phyloP scores from a whole-genome alignment of 2,329 filamentous ascomycete species.

The Colletotrichum liriopes region DNA sequence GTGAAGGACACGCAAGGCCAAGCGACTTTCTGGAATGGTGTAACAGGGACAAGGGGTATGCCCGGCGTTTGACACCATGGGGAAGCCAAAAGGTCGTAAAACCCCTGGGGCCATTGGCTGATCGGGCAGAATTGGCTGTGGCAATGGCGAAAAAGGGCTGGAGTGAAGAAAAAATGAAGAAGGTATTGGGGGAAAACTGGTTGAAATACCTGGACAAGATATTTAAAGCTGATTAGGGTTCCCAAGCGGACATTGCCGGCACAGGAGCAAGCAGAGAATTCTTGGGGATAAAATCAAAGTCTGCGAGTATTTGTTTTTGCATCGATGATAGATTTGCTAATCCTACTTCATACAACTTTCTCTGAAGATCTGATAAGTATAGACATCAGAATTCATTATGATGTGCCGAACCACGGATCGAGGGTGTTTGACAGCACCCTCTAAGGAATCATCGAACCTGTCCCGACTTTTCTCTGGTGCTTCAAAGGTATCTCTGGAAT shows the following conservation, averaged over 20 bases:
- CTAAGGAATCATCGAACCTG: too few relatives aligned
- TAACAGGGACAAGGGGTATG: constrained; percentile 59
- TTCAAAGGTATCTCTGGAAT: too few relatives aligned
- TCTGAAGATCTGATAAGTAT: too few relatives aligned
- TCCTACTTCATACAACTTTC: neutral
- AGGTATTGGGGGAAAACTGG: constrained; percentile 58
- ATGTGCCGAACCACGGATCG: too few relatives aligned
- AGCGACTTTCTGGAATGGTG: constrained; percentile 59
- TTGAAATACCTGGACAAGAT: constrained; percentile 53
- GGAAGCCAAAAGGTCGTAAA: constrained; percentile 58
- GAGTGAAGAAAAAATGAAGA: constrained; percentile 55
- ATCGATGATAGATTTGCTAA: neutral
- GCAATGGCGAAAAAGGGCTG: constrained; percentile 57
- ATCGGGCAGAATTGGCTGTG: constrained; percentile 52
- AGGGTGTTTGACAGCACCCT: too few relatives aligned
- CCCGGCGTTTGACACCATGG: constrained; percentile 56
- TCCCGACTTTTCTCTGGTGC: too few relatives aligned
- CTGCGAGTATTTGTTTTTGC: neutral
- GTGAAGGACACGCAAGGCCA: constrained; percentile 56
- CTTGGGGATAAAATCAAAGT: neutral
- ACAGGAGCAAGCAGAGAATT: neutral
- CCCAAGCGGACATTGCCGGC: neutral
- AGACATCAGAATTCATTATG: too few relatives aligned
- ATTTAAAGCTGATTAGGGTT: neutral
- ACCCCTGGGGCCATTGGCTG: constrained; percentile 54